Evolutionary conservation across 2,329 filamentous ascomycete species (phyloP), one percentile per base, ranked within the genome.

Genomic region (Trichoderma atroviride): DNA sequence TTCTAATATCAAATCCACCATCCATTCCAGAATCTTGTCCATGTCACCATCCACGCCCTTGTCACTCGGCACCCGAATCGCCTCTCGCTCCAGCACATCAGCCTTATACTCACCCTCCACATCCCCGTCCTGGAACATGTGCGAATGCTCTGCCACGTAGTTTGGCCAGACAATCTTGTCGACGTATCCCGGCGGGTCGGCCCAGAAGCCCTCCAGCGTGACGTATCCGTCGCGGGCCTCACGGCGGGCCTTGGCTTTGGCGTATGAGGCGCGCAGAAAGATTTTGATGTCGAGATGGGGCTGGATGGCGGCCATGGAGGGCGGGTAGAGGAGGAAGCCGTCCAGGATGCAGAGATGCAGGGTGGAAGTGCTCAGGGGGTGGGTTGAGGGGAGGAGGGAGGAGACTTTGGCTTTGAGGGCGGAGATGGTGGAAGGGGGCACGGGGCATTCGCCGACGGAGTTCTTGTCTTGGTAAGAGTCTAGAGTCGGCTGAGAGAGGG

Each of bases 151-250:
- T 65, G 87, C 84, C 4, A 92, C 92, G 79, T 97, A 98, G 75
- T 97, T 95, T 4, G 95, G 95, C 96, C 96, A 99, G 5, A 99
- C 96, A 67, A 99, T 87, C 77, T 92, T 88, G 78, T 98, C 94
- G 47, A 98, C 94, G 78, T 98, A 99, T 0, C 93, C 94, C 0
- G 93, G 93, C 0, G 96, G 96, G 79, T 99, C 96, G 69, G 90
- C 86, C 96, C 96, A 99, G 82, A 97, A 99, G 33, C 94, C 95
- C 76, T 97, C 89, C 5, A 91, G 80, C 3, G 92, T 95, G 35
- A 93, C 91, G 78, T 96, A 96, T 13, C 92, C 92, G 73, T 86
- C 88, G 66, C 92, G 83, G 0, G 88, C 88, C 76, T 91, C 88
- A 35, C 92, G 83, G 29, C 92, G 84, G 40, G 83, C 80, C 75